Base-by-base conservation (phyloP, 768 basidiomycete species). In the Auricularia auricula-judae region DNA sequence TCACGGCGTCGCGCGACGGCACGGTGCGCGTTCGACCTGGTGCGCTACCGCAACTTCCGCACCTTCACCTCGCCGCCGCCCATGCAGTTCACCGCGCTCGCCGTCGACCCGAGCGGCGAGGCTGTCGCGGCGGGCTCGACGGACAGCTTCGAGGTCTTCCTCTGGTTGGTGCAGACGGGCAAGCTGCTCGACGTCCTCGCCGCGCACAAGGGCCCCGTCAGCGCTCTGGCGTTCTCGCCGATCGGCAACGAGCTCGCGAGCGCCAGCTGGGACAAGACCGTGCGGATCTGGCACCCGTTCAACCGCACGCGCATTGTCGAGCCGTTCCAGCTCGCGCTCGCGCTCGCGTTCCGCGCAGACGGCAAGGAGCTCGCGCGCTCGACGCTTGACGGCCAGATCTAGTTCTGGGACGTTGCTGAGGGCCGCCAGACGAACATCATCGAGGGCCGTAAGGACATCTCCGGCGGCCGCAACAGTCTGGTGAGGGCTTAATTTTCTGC, bases 111-210 rank as follows among this genome's bases (percentile, higher is more conserved):
- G 0, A 92, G 90, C 2, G 96, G 96, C 34, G 97, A 99, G 76
- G 93, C 98, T 11, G 91, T 99, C 43, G 92, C 91, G 4, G 97
- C 97, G 0, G 97, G 97, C 23, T 94, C 93, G n/a, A 86, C 88
- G 5, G 94, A 98, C 76, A 90, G 91, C 0, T 99, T 95, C 72
- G 95, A 99, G 73, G 83, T 99, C 63, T 98, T 91, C 80, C 79
- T 99, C 74, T 98, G 97, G 97, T 95, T 92, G 1, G 95, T 98
- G 4, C 95, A 98, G 73, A 98, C 94, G 0, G 97, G 97, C 36
- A 97, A 94, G 71, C 83, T 99, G 5, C 81, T 99, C 62, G 97
- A 98, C 73, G 80, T 98, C 62, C 85, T 99, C 63, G 80, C 92
- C 0, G 96, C 96, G 0, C 97, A 99, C 73, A 91, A 91, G 70